Evolutionary conservation across 2,329 filamentous ascomycete genomes (phyloP).

Genomic region (Calonectria pteridis): DNA sequence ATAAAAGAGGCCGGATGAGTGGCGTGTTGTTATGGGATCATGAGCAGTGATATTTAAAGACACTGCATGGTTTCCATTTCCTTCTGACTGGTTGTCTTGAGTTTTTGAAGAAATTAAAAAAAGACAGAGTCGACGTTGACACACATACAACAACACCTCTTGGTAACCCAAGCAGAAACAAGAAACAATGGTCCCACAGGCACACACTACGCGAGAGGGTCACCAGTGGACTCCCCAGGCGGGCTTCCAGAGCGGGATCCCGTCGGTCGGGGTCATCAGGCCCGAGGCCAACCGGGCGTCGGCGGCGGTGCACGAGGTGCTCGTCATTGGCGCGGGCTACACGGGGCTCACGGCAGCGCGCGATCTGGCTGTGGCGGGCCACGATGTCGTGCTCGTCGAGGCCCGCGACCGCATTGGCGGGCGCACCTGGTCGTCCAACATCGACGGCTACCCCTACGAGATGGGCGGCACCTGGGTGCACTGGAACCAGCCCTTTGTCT

Average conservation of each 20-base stretch:
- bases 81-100: not conserved
- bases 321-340: constrained; percentile 29
- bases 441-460: constrained; percentile 26
- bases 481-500: constrained; percentile 32
- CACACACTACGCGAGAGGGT: constrained; percentile 20
- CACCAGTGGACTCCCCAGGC: constrained; percentile 25
- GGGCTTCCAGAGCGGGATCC: constrained; percentile 23
- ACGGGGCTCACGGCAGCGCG: constrained; percentile 26
- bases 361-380: constrained; percentile 17
- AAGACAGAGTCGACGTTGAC: not conserved
- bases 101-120: not conserved
- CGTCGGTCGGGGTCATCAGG: constrained; percentile 21
- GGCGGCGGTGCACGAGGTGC: constrained; percentile 21
- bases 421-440: constrained; percentile 19
- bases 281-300: constrained; percentile 19
- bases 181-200: constrained; percentile 4
- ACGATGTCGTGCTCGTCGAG: constrained; percentile 23
- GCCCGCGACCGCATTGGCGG: constrained; percentile 24
- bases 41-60: not conserved
- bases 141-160: not conserved
- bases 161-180: not conserved
- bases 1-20: not conserved
- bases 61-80: not conserved
- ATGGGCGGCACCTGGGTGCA: constrained; percentile 28
- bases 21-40: not conserved